Base-by-base conservation (phyloP, 176 grass and related monocot genomes). In the Saccharum spontaneum region DNA sequence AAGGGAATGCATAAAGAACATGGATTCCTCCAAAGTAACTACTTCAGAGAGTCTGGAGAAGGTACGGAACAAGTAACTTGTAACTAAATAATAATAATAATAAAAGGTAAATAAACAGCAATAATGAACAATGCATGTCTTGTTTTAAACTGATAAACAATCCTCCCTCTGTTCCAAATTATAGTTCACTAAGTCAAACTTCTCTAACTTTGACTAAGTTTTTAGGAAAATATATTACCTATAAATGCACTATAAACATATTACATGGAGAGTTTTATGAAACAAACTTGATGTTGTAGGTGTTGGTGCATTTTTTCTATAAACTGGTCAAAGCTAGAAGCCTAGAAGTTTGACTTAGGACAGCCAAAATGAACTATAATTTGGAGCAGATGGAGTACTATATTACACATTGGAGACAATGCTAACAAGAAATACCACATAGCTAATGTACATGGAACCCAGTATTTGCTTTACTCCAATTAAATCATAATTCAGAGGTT, bases 1-100 rank as follows among this genome's bases (percentile, higher is more conserved):
- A 67, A 90, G 44, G 16, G 60, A 79, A 79, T n/a, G 63, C 2
- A 62, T 14, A 28, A 63, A 49, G 33, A 78, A 50, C 74, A 87
- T 69, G 38, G 12, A 74, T 63, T 69, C 24, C 11, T 90, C 69
- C 39, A 87, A 52, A 77, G 67, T 12, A 81, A 23, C 26, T 75
- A 69, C 22, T 75, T 80, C 55, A 74, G 37, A 49, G 0, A 30
- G 46, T 74, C 43, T 89, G 16, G 52, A 22, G 8, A 68, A 55
- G 11, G 3, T 39, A 69, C 59, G 41, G 9, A 75, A 59, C 17
- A 11, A 68, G 16, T 54, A 73, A 59, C 15, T 85, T 77, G 50
- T 41, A 12, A 84, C 63, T 67, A 68, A 73, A 30, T 36, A 78
- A 73, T 20, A 55, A 64, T 45, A 73, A 64, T 45, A 73, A 28